Base-by-base conservation (phyloP, 805 yeast genomes). In the Pichia deserticola region DNA sequence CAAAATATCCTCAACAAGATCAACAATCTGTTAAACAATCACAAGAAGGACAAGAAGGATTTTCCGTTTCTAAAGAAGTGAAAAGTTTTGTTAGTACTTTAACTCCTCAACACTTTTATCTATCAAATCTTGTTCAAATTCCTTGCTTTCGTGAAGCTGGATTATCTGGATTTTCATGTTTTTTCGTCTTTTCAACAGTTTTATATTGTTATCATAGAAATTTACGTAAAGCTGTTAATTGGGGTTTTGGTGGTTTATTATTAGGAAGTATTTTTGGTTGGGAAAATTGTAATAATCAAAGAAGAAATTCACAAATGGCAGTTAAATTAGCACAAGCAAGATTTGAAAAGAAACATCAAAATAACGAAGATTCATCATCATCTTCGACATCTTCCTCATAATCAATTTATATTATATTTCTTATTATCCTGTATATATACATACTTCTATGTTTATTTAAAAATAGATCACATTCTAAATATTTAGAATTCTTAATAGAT, bases 71-170 rank as follows among this genome's bases (percentile, higher is more conserved):
- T 1, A 51, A 52, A 41, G 64, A 61, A 44, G 53, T 60, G 15
- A 52, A 51, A 27, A 49, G 42, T 33, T 51, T 54, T 38, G n/a
- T 62, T 1, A 42, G 54, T 8, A 57, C 73, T 5, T 63, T 85
- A 11, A 64, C 71, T 27, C 42, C 67, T 27, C 67, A 75, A 0
- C 87, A 84, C 55, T 81, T 86, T 58, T 64, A 72, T 3, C 56
- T 81, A 7, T 71, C 70, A 7, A 75, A 73, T 40, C 68, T 82
- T 45, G 69, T 78, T 3, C 65, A 69, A 43, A 84, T 85, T 59
- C 93, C 95, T 3, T 86, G 95, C 60, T 84, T 86, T 60, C 69
- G 93, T 54, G 90, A 85, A 47, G 88, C 93, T 0, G 86, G 86
- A 55, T 65, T 86, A 48, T 74, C 89, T 1, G 95, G 95, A 7